phyloP scores from a whole-genome alignment of 768 basidiomycete genomes.

The Suillus cothurnatus region DNA sequence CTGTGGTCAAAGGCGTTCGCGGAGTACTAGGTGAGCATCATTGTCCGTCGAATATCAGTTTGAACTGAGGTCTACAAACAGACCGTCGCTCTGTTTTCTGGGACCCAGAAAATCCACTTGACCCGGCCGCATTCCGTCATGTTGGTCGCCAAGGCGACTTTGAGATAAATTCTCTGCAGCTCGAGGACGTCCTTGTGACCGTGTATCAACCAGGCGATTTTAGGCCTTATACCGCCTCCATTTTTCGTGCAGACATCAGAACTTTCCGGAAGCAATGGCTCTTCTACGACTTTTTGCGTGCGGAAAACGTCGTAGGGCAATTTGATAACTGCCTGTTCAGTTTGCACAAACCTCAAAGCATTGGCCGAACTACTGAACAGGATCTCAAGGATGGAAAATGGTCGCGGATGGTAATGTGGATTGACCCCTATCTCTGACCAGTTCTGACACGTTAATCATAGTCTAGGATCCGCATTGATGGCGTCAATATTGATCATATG shows the following conservation, averaged over 20 bases:
- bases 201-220: constrained; percentile 94
- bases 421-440: background rate
- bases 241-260: constrained; percentile 89
- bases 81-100: constrained; percentile 87
- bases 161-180: constrained; percentile 82
- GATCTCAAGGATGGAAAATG: constrained; percentile 83
- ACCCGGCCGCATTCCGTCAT: constrained; percentile 83
- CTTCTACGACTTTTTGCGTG: constrained; percentile 89
- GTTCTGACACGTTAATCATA: constrained; percentile 30
- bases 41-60: background rate
- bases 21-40: constrained; percentile 77
- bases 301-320: constrained; percentile 96
- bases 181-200: constrained; percentile 93
- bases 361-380: constrained; percentile 86
- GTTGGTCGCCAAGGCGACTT: constrained; percentile 80
- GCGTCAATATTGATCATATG: constrained; percentile 94
- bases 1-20: constrained; percentile 90
- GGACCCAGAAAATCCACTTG: constrained; percentile 80
- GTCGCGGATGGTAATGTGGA: constrained; percentile 78
- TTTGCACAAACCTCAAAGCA: constrained; percentile 93
- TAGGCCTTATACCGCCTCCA: constrained; percentile 88
- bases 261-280: constrained; percentile 90
- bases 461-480: constrained; percentile 97
- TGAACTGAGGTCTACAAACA: constrained; percentile 30
- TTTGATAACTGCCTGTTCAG: constrained; percentile 98